A percentile compares a stretch with the other conserved stretches of the same genome.
phyloP scores from a whole-genome alignment of 176 grass and related monocot genomes.

The Oryza rufipogon region DNA sequence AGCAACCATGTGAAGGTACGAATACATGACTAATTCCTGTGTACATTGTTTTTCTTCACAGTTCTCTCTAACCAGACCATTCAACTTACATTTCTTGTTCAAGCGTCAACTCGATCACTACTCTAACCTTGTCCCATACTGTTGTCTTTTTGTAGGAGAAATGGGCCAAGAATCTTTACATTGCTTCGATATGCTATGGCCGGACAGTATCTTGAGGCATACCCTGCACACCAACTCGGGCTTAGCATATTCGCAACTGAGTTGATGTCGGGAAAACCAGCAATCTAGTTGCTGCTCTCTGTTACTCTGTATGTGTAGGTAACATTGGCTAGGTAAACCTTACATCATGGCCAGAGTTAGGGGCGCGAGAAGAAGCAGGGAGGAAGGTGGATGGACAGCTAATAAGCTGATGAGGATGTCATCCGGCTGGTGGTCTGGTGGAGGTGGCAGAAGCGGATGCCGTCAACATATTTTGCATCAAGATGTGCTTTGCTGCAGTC shows the following conservation, averaged over 20 bases:
- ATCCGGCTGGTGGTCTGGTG: constrained; percentile 15
- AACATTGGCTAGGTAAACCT: constrained; percentile 47
- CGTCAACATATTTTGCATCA: constrained; percentile 46
- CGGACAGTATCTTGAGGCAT: constrained; percentile 77
- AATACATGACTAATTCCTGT: constrained; percentile 14
- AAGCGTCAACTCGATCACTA: neutral
- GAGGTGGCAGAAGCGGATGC: constrained; percentile 29
- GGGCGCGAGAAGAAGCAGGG: constrained; percentile 28
- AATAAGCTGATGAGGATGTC: constrained; percentile 50
- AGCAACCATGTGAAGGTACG: constrained; percentile 99
- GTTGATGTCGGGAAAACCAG: constrained; percentile 36
- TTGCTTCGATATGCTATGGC: constrained; percentile 87
- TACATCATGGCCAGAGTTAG: constrained; percentile 42
- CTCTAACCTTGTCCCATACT: constrained; percentile 1
- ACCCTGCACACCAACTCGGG: constrained; percentile 27
- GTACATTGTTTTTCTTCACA: neutral
- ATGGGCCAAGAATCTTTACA: constrained; percentile 98
- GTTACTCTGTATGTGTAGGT: constrained; percentile 55
- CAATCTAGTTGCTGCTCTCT: constrained; percentile 51
- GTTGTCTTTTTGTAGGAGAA: constrained; percentile 72
- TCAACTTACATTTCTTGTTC: neutral
- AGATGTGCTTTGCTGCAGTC: constrained; percentile 41
- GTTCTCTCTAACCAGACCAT: neutral
- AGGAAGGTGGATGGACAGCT: constrained; percentile 2
- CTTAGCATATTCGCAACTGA: constrained; percentile 38